These are phyloP conservation scores for Microbotryomycetes sp. DNA, from an alignment of 1,284 basidiomycete genomes.

Conservation along the genomic window DNA sequence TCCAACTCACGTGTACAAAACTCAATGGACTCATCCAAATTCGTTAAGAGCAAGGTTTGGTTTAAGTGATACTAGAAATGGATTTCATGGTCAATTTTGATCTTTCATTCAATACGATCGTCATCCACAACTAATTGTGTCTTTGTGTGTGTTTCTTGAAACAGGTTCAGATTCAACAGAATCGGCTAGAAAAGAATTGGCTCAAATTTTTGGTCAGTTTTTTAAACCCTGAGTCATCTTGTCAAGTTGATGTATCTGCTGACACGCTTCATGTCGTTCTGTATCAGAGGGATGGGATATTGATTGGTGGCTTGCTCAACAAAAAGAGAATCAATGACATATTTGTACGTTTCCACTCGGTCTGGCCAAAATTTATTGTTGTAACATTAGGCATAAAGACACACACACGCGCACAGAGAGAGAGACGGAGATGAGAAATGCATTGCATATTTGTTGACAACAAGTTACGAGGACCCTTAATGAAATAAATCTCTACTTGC, in stretches of 20 bases:
- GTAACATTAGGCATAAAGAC: too few relatives aligned
- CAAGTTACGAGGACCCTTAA: background rate
- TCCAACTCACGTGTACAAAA: constrained; percentile 35
- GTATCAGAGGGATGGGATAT: constrained; percentile 24
- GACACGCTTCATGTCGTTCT: background rate
- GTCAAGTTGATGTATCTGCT: too few relatives aligned
- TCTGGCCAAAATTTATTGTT: background rate
- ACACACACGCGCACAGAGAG: too few relatives aligned
- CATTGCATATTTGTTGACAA: background rate
- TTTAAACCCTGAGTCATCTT: too few relatives aligned
- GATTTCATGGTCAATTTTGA: constrained; percentile 31
- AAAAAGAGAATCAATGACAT: background rate
- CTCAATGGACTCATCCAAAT: constrained; percentile 31
- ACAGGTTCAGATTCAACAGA: constrained; percentile 30
- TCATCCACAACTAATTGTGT: background rate
- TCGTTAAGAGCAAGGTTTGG: constrained; percentile 32
- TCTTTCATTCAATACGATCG: background rate
- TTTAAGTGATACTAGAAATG: constrained; percentile 35
- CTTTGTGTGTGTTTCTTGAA: background rate
- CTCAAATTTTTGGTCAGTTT: constrained; percentile 22
- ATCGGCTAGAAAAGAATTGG: constrained; percentile 30
- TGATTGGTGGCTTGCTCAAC: constrained; percentile 22
- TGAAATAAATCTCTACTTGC: background rate
- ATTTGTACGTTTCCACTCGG: background rate
- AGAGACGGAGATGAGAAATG: background rate